These are phyloP conservation scores for Gilbertella persicaria DNA, from an alignment of 371 early-diverging fungal genomes.

Conservation along the genomic window DNA sequence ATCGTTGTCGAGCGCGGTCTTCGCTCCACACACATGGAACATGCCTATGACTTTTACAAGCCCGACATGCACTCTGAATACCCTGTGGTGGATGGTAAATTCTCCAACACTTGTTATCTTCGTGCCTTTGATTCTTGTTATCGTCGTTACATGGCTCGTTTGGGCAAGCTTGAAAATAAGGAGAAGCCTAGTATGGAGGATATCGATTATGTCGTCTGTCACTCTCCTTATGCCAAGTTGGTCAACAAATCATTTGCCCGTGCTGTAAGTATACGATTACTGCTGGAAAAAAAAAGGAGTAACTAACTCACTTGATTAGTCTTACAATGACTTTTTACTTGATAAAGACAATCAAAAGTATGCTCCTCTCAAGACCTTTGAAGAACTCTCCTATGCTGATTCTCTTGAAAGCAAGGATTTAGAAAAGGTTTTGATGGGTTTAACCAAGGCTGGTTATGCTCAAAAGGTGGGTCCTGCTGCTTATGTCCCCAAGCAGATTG, in stretches of 20 bases:
- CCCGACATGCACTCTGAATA: slow-evolving; percentile 95
- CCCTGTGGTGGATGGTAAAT: slow-evolving; percentile 94
- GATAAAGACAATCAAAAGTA: slow-evolving; percentile 70
- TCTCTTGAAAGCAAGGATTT: slow-evolving; percentile 85
- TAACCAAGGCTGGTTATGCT: slow-evolving; percentile 73
- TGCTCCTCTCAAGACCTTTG: slow-evolving; percentile 62
- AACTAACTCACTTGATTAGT: slow-evolving; percentile 15
- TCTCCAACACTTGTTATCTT: slow-evolving; percentile 91
- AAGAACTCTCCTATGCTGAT: slow-evolving; percentile 60
- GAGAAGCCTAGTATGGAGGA: slow-evolving; percentile 64
- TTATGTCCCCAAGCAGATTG: slow-evolving; percentile 85
- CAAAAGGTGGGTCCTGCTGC: slow-evolving; percentile 84
- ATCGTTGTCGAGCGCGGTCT: slow-evolving; percentile 91
- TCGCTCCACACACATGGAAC: slow-evolving; percentile 93
- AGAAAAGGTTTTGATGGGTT: slow-evolving; percentile 86
- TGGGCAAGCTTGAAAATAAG: slow-evolving; percentile 51
- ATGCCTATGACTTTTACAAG: slow-evolving; percentile 98
- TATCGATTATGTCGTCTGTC: slow-evolving; percentile 89
- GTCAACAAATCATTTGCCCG: slow-evolving; percentile 95
- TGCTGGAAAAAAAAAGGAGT: background rate
- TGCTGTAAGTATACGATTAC: slow-evolving; percentile 36
- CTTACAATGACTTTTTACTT: slow-evolving; percentile 87
- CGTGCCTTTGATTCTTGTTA: slow-evolving; percentile 91
- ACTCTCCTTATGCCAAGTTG: slow-evolving; percentile 96
- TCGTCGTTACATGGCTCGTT: slow-evolving; percentile 77